These are phyloP conservation scores for Alternaria brassicae DNA, from an alignment of 2,329 filamentous ascomycete species.

Conservation along the genomic window DNA sequence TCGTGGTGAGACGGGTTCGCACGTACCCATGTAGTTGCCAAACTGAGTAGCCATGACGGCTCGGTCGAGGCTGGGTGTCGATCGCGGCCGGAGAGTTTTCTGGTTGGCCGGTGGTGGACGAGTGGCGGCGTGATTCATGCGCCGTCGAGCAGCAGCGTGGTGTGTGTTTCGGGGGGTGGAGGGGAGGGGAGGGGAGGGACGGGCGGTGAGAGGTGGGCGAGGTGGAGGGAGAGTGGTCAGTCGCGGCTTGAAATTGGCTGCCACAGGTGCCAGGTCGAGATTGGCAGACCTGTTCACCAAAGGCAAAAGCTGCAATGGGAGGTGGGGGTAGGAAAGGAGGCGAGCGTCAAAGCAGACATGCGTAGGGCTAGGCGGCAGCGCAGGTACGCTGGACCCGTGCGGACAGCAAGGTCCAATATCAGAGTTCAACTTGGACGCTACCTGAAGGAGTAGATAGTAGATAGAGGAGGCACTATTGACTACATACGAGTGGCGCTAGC, in stretches of 20 bases:
- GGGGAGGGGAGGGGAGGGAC: conserved; percentile 6
- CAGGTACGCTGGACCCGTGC: conserved; percentile 37
- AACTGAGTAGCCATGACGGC: conserved; percentile 39
- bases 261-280: background rate
- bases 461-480: background rate
- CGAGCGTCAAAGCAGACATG: conserved; percentile 19
- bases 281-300: background rate
- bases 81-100: conserved; percentile 29
- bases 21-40: conserved; percentile 45
- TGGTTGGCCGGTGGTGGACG: conserved; percentile 15
- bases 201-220: conserved; percentile 15
- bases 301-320: background rate
- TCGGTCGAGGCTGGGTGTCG: conserved; percentile 26
- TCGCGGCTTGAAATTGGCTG: too few species aligned
- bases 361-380: conserved; percentile 23
- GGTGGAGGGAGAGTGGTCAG: conserved; percentile 1
- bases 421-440: background rate
- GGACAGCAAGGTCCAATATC: conserved; percentile 14
- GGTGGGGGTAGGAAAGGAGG: conserved; percentile 6
- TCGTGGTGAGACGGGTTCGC: conserved; percentile 12
- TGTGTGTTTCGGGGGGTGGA: conserved; percentile 12
- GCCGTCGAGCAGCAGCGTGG: conserved; percentile 15
- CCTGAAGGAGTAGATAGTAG: background rate
- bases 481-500: conserved; percentile 22
- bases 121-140: conserved; percentile 28